Percentiles rank a stretch among this genome's conserved stretches.
These are phyloP conservation scores for Sophora flavescens DNA, from an alignment of 306 rosid genomes.

Conservation along the genomic window DNA sequence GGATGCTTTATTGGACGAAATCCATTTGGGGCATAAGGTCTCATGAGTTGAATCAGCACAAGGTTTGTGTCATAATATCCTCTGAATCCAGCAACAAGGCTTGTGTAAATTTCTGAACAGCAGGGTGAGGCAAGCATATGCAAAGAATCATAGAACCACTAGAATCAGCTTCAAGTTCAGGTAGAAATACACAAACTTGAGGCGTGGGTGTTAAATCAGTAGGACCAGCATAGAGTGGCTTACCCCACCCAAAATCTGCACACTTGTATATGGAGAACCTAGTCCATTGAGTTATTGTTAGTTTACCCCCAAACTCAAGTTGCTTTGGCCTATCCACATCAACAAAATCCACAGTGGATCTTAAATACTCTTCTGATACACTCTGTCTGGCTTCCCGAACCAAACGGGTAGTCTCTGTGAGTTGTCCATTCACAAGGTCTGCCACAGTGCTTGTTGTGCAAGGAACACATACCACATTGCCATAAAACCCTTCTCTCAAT, in stretches of 20 bases:
- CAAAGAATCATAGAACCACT: slow-evolving; percentile 72
- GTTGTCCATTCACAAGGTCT: slow-evolving; percentile 60
- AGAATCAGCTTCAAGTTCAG: slow-evolving; percentile 66
- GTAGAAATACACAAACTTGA: slow-evolving; percentile 88
- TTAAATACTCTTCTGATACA: slow-evolving; percentile 79
- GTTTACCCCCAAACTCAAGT: slow-evolving; percentile 87
- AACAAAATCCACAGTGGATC: slow-evolving; percentile 82
- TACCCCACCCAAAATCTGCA: slow-evolving; percentile 95
- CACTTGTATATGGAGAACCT: slow-evolving; percentile 78
- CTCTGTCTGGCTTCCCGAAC: slow-evolving; percentile 70
- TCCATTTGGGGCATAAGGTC: neutral
- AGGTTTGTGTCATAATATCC: slow-evolving; percentile 20
- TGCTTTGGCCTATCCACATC: slow-evolving; percentile 70
- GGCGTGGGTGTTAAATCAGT: slow-evolving; percentile 91
- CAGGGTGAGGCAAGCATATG: slow-evolving; percentile 86
- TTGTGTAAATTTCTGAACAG: slow-evolving; percentile 59
- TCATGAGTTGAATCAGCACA: neutral
- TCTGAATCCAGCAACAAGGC: slow-evolving; percentile 51
- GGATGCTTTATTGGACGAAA: neutral
- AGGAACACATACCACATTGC: slow-evolving; percentile 80
- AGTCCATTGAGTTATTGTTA: slow-evolving; percentile 94
- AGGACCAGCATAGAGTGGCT: slow-evolving; percentile 88
- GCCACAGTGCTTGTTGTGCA: slow-evolving; percentile 69
- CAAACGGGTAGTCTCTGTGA: slow-evolving; percentile 57
- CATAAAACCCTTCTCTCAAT: slow-evolving; percentile 80